phyloP scores from a whole-genome alignment of 2,329 filamentous ascomycete genomes.

The Ploettnerulaceae sp. region DNA sequence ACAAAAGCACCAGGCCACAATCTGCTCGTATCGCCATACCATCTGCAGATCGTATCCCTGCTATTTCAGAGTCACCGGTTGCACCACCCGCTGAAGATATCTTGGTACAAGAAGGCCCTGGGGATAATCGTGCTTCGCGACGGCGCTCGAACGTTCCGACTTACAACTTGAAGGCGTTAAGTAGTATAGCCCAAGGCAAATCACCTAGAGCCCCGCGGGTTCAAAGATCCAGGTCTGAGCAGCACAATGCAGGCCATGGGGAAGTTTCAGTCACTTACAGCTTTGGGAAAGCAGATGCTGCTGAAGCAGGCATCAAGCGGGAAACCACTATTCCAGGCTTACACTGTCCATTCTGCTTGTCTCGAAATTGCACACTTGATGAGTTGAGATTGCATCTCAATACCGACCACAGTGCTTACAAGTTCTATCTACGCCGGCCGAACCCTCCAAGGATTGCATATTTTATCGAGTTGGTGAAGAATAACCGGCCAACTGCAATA shows the following conservation, averaged over 20 bases:
- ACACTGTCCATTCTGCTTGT: slow-evolving; percentile 27
- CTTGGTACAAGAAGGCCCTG: slow-evolving; percentile 15
- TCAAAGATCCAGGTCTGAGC: slow-evolving; percentile 22
- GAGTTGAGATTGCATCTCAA: slow-evolving; percentile 26
- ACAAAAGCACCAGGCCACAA: slow-evolving; percentile 5
- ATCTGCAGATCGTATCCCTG: not conserved
- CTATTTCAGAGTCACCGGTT: slow-evolving; percentile 7
- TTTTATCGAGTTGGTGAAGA: slow-evolving; percentile 32
- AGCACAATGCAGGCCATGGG: slow-evolving; percentile 21
- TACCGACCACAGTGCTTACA: slow-evolving; percentile 25
- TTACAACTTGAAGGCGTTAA: slow-evolving; percentile 57
- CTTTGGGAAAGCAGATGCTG: slow-evolving; percentile 24
- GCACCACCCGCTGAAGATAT: slow-evolving; percentile 6
- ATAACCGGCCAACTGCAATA: slow-evolving; percentile 21
- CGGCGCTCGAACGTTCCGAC: slow-evolving; percentile 29
- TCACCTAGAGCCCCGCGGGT: slow-evolving; percentile 40
- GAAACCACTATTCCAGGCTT: slow-evolving; percentile 22
- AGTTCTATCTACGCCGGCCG: slow-evolving; percentile 22
- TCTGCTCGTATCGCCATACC: not conserved
- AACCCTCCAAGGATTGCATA: slow-evolving; percentile 39
- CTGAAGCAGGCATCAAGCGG: slow-evolving; percentile 21
- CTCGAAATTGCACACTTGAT: slow-evolving; percentile 15
- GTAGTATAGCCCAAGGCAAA: slow-evolving; percentile 52
- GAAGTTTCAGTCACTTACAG: slow-evolving; percentile 24
- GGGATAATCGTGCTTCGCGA: slow-evolving; percentile 22